phyloP scores from a whole-genome alignment of 2,329 filamentous ascomycete species.

The Conoideocrella luteorostrata region DNA sequence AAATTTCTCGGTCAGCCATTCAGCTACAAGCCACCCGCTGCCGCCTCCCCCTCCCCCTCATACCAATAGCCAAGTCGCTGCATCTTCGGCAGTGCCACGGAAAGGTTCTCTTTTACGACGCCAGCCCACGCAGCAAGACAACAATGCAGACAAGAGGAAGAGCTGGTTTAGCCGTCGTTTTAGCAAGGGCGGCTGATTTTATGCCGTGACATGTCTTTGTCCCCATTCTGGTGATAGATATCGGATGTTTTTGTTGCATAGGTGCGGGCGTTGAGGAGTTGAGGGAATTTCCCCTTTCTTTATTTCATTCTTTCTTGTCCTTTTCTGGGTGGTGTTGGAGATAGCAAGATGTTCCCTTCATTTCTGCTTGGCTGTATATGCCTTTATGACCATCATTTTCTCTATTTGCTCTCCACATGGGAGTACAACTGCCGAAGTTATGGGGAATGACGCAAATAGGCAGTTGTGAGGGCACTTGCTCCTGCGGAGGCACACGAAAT shows the following conservation, averaged over 20 bases:
- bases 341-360: not conserved
- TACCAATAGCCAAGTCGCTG: constrained; percentile 12
- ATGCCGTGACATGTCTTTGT: not conserved
- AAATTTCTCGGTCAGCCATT: constrained; percentile 27
- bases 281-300: not conserved
- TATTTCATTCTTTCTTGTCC: not conserved
- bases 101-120: constrained; percentile 19
- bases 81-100: constrained; percentile 17
- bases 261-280: not conserved
- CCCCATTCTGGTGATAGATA: not conserved
- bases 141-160: constrained; percentile 64
- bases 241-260: not conserved
- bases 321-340: not conserved
- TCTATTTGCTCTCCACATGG: constrained; percentile 4
- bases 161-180: constrained; percentile 85
- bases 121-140: constrained; percentile 2
- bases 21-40: constrained; percentile 17
- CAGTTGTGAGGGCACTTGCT: too few relatives aligned
- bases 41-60: constrained; percentile 17
- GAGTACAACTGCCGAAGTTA: too few relatives aligned
- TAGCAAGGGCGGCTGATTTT: constrained; percentile 49
- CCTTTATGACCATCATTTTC: constrained; percentile 4
- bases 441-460: too few relatives aligned
- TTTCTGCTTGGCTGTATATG: not conserved
- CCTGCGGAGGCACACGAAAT: too few relatives aligned